Evolutionary conservation across 192 early-diverging fungal species (phyloP), one percentile per base, ranked within the genome.

Genomic region (Podila minutissima): DNA sequence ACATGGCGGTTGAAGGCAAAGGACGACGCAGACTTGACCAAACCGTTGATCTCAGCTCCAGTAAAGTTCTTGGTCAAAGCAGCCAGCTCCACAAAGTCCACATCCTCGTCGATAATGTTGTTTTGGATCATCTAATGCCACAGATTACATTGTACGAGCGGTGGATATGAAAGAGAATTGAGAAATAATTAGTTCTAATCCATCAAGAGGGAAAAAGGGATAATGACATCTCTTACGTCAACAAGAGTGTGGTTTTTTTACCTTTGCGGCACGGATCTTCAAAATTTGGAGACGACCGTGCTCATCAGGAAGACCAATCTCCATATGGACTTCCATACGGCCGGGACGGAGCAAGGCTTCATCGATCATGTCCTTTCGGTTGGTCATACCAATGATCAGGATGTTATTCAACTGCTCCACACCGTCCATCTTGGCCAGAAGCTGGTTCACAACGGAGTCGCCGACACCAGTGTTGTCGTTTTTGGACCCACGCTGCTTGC

Each of bases 351-450:
- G 87, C 75, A 99, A 83, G 5, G 98, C 98, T 70, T 99, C 98
- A 76, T 99, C 98, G 69, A 99, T 98, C 90, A 98, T 95, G 69
- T 99, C 97, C 76, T 95, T 90, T 71, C 97, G 84, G 83, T 98
- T 99, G 60, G 98, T 99, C 98, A 99, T 99, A 74, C 97, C 97
- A 71, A 99, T 98, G 49, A 98, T 93, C 73, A 98, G 82, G 60
- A 99, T 97, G 83, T 99, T 99, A 86, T 98, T 99, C 68, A 99
- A 85, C 82, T 98, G 97, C 51, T 98, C 96, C 10, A 99, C 97
- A 89, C 97, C 98, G 83, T 99, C 97, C 95, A 99, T 96, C 89
- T 99, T 99, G 55, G 97, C 92, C 64, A 99, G 86, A 69, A 99
- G 86, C 85, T 99, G 98, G 82, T 99, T 99, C 32, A 99, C 98